Evolutionary conservation across 805 yeast species (phyloP).

Genomic region (Lipomyces orientalis): DNA sequence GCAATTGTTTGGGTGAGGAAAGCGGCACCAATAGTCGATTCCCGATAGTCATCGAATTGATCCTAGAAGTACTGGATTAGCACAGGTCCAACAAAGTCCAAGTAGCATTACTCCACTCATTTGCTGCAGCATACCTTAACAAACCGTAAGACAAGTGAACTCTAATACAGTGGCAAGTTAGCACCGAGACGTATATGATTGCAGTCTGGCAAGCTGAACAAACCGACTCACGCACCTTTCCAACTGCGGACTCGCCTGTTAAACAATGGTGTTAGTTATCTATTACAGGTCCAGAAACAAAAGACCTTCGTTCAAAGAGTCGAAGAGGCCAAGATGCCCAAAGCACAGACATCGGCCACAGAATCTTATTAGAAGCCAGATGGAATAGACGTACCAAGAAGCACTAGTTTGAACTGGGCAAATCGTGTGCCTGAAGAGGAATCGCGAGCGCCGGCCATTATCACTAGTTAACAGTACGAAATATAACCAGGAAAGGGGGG

Average conservation of each 20-base stretch:
- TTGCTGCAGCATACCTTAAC: conserved; percentile 50
- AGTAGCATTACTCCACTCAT: neutral
- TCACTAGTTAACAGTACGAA: neutral
- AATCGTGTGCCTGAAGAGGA: conserved; percentile 46
- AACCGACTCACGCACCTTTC: conserved; percentile 53
- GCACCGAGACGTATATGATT: conserved; percentile 3
- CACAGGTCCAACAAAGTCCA: neutral
- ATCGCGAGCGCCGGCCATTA: conserved; percentile 32
- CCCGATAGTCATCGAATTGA: conserved; percentile 75
- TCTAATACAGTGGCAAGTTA: conserved; percentile 48
- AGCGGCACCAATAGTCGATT: conserved; percentile 99
- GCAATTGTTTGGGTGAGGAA: conserved; percentile 81
- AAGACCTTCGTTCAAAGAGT: neutral
- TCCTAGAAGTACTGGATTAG: conserved; percentile 37
- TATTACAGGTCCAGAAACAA: neutral
- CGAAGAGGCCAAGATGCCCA: neutral
- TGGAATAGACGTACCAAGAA: conserved; percentile 55
- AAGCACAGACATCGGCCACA: neutral
- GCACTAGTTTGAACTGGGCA: conserved; percentile 70
- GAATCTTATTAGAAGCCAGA: neutral
- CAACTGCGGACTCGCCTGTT: conserved; percentile 77
- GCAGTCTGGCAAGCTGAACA: neutral
- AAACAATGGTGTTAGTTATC: conserved; percentile 12
- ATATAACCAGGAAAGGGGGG: conserved; percentile 4
- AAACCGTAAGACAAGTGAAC: conserved; percentile 82